phyloP scores from a whole-genome alignment of 2,329 filamentous ascomycete genomes.

The Coniochaeta prunicola region DNA sequence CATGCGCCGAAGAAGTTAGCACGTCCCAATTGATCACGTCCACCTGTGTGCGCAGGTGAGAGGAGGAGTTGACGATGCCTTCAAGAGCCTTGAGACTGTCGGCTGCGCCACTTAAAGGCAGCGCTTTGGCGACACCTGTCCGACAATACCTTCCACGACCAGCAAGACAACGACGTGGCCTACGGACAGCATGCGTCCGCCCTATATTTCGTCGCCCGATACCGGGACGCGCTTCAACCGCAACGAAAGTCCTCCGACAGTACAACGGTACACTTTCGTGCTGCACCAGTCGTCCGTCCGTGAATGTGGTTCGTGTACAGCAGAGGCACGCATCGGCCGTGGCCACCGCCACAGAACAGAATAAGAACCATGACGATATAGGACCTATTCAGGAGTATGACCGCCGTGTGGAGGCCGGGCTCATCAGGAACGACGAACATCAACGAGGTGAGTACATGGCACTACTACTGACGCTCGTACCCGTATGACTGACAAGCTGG shows the following conservation, averaged over 20 bases:
- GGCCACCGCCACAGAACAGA: conserved; percentile 12
- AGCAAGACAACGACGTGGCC: not conserved
- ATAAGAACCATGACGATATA: conserved; percentile 26
- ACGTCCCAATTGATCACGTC: not conserved
- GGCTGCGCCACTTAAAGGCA: not conserved
- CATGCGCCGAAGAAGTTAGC: not conserved
- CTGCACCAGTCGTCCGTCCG: not conserved
- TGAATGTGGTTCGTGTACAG: conserved; percentile 7
- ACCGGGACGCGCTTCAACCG: not conserved
- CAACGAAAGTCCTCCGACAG: not conserved
- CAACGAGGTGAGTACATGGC: conserved; percentile 62
- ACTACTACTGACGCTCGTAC: not conserved
- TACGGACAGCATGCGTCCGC: not conserved
- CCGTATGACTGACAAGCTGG: not conserved
- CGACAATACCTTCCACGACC: not conserved
- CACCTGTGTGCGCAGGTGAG: not conserved
- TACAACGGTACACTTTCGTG: not conserved
- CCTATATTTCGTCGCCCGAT: not conserved
- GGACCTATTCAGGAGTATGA: conserved; percentile 90
- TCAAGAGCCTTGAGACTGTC: not conserved
- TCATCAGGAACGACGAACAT: conserved; percentile 79
- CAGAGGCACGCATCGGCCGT: conserved; percentile 9
- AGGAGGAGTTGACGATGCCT: not conserved
- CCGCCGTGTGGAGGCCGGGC: conserved; percentile 64
- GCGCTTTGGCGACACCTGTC: not conserved